Percentiles rank a stretch among this genome's conserved stretches.
Conservation (phyloP, 352 stramenopile species). For the Pythium apleroticum region DNA sequence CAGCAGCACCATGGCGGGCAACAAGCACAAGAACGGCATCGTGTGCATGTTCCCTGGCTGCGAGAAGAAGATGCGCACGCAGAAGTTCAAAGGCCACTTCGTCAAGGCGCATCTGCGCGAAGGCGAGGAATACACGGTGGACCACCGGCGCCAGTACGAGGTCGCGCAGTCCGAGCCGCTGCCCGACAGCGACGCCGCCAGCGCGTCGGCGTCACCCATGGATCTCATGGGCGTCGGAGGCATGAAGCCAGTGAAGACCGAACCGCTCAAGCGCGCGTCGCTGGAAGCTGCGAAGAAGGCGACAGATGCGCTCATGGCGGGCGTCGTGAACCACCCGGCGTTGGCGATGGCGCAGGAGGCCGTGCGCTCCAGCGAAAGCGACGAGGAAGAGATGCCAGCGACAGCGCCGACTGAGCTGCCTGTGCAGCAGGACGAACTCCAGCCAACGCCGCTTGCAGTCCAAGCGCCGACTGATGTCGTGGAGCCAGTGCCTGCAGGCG, state of each 20-base stretch:
- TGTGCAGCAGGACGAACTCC: background rate
- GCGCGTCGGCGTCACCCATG: slow-evolving; percentile 24
- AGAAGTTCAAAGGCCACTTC: slow-evolving; percentile 89
- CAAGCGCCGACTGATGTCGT: background rate
- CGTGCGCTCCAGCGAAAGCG: slow-evolving; percentile 1
- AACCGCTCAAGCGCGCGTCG: slow-evolving; percentile 16
- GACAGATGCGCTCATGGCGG: slow-evolving; percentile 13
- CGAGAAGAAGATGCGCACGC: slow-evolving; percentile 83
- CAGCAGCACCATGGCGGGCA: slow-evolving; percentile 55
- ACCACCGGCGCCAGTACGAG: slow-evolving; percentile 77
- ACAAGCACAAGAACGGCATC: slow-evolving; percentile 90
- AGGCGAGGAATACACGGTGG: slow-evolving; percentile 74
- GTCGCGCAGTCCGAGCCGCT: slow-evolving; percentile 61
- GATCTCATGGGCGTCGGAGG: slow-evolving; percentile 18
- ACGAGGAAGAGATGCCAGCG: background rate
- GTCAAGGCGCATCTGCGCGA: slow-evolving; percentile 72
- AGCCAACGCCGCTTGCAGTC: background rate
- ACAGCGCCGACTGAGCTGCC: background rate
- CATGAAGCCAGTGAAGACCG: slow-evolving; percentile 19
- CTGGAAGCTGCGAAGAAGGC: slow-evolving; percentile 26
- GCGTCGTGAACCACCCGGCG: slow-evolving; percentile 4
- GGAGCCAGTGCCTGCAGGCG: background rate
- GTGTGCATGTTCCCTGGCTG: slow-evolving; percentile 80
- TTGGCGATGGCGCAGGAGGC: background rate
- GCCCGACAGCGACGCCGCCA: slow-evolving; percentile 30